Conservation (phyloP, 192 early-diverging fungal species). For the Mortierella claussenii region DNA sequence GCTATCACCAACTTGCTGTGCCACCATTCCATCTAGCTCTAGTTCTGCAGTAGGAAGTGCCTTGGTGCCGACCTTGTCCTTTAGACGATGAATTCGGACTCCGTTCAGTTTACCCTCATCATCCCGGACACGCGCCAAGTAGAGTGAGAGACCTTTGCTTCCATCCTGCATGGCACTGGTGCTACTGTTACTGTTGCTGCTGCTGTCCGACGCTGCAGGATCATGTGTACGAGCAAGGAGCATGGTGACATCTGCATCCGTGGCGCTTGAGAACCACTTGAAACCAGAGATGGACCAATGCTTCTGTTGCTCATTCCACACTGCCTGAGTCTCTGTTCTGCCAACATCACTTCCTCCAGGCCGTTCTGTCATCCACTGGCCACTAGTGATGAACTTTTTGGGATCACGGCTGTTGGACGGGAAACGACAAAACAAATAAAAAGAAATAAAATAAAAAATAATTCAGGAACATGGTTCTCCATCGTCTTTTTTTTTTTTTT, state of each 20-base stretch:
- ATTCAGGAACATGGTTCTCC: background rate
- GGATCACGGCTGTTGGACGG: conserved; percentile 74
- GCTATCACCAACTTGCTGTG: conserved; percentile 57
- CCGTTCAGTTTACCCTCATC: conserved; percentile 66
- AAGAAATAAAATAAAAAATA: background rate
- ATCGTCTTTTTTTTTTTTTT: background rate
- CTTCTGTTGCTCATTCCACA: conserved; percentile 45
- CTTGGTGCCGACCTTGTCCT: conserved; percentile 78
- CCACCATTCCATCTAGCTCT: conserved; percentile 65
- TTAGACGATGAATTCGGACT: conserved; percentile 70
- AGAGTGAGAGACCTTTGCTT: conserved; percentile 71
- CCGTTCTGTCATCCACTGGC: conserved; percentile 85
- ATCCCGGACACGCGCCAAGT: conserved; percentile 64
- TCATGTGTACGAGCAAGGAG: conserved; percentile 69
- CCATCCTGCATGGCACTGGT: conserved; percentile 50
- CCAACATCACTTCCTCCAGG: conserved; percentile 75
- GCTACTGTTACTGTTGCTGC: conserved; percentile 20
- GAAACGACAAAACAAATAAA: no score
- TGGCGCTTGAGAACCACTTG: conserved; percentile 83
- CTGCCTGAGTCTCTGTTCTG: conserved; percentile 70
- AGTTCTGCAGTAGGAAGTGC: conserved; percentile 80
- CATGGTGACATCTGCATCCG: conserved; percentile 76
- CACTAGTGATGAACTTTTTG: conserved; percentile 66
- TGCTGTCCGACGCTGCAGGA: conserved; percentile 6
- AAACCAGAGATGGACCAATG: conserved; percentile 68